These are phyloP conservation scores for Daldinia sp. DNA, from an alignment of 2,329 filamentous ascomycete genomes.

Conservation along the genomic window DNA sequence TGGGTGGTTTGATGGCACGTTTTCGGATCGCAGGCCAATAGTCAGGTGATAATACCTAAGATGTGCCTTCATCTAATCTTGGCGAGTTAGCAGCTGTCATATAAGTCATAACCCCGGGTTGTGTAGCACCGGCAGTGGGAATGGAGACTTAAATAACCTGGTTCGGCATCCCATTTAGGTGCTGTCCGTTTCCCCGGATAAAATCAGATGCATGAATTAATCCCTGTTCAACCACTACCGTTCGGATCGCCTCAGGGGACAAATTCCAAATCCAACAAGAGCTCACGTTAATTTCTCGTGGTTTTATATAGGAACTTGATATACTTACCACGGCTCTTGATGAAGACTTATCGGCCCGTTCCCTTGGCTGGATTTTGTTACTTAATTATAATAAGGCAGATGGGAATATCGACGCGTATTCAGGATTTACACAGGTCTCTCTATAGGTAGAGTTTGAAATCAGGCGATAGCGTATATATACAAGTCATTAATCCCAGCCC, in stretches of 20 bases:
- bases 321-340: not conserved
- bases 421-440: not conserved
- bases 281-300: not conserved
- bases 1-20: not conserved
- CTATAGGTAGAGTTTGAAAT: not conserved
- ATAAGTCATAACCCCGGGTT: slow-evolving; percentile 5
- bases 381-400: not conserved
- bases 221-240: slow-evolving; percentile 1
- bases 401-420: not conserved
- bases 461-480: not conserved
- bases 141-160: slow-evolving; percentile 18
- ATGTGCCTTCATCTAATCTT: slow-evolving; percentile 7
- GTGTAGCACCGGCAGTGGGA: slow-evolving; percentile 20
- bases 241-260: not conserved
- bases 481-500: slow-evolving; percentile 27
- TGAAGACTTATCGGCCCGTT: slow-evolving; percentile 2
- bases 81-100: slow-evolving; percentile 7
- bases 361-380: not conserved
- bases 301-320: not conserved
- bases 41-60: slow-evolving; percentile 22
- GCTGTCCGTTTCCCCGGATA: slow-evolving; percentile 18
- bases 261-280: slow-evolving; percentile 27
- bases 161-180: slow-evolving; percentile 2
- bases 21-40: not conserved
- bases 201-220: slow-evolving; percentile 4